Evolutionary conservation across 1,284 basidiomycete genomes (phyloP), one percentile per base, ranked within the genome.

Genomic region (Apiotrichum gracile): DNA sequence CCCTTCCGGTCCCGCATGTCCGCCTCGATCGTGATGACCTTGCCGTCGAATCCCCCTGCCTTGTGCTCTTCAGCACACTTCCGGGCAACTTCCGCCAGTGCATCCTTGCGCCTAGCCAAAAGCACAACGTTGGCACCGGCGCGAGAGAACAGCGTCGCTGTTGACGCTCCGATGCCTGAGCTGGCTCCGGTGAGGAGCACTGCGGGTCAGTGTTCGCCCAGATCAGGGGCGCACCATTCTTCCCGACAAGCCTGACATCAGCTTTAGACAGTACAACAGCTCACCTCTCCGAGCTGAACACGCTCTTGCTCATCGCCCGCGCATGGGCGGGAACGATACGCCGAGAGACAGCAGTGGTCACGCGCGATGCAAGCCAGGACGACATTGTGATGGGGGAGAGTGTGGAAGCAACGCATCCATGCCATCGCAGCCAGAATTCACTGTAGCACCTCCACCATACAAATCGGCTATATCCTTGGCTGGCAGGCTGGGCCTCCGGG

Each of bases 171-270:
- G 45, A 74, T 74, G 33, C 72, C 72, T 17, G 65, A 66, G 10
- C 66, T 69, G 1, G 72, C 69, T 10, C 72, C 72, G 27, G 69
- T 72, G 47, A 74, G 67, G 27, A 74, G 68, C 33, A 61, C 71
- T 71, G 43, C 13, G 31, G 31, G 31, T 31, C 9, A 19, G 27
- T 8, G 47, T 58, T 21, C 59, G 55, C n/a, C n/a, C n/a, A n/a
- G n/a, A n/a, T n/a, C n/a, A n/a, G n/a, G n/a, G 25, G 13, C 61
- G 37, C 41, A 69, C 67, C 64, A 24, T 64, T 70, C 58, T 69
- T 66, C 47, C 66, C 66, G 21, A 58, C 43, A 17, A 63, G 61
- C 14, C 60, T 47, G 34, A 2, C 9, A 16, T 38, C 17, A 38
- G 34, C 26, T 5, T 6, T 12, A 17, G 6, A 5, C 22, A 9